Conservation (phyloP, 139 green algal genomes). For the Chlamydomonas incerta region DNA sequence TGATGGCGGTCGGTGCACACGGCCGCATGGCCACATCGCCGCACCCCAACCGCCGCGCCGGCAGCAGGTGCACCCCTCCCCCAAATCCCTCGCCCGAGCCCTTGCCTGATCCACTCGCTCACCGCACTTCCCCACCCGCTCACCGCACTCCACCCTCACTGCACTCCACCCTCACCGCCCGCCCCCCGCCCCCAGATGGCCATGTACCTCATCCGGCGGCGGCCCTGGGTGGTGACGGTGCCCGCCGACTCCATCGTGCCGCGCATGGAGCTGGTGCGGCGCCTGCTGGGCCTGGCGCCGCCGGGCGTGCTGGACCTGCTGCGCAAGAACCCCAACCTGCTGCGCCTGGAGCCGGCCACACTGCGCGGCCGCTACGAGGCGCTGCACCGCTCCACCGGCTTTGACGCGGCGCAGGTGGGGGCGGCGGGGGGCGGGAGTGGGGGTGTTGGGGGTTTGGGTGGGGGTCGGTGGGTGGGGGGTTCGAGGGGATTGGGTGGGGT, state of each 20-base stretch:
- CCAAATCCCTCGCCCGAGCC: no score
- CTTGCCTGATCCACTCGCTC: no score
- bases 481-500: no score
- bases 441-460: not conserved
- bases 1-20: no score
- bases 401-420: slow-evolving; percentile 33
- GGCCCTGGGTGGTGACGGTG: slow-evolving; percentile 34
- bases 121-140: no score
- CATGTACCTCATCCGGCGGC: slow-evolving; percentile 46
- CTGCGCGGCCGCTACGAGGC: slow-evolving; percentile 44
- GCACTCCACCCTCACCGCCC: no score
- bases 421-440: not conserved
- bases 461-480: not conserved
- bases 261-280: slow-evolving; percentile 12
- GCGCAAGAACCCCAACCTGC: slow-evolving; percentile 63
- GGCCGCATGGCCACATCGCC: no score
- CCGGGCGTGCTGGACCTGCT: slow-evolving; percentile 52
- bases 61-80: no score
- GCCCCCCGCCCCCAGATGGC: not conserved
- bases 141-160: no score
- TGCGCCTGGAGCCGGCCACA: slow-evolving; percentile 43
- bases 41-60: no score
- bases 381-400: slow-evolving; percentile 41
- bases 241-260: not conserved
- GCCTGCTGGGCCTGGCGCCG: slow-evolving; percentile 31